Evolutionary conservation across 2,329 filamentous ascomycete species (phyloP).

Genomic region (Cordyceps fumosorosea): DNA sequence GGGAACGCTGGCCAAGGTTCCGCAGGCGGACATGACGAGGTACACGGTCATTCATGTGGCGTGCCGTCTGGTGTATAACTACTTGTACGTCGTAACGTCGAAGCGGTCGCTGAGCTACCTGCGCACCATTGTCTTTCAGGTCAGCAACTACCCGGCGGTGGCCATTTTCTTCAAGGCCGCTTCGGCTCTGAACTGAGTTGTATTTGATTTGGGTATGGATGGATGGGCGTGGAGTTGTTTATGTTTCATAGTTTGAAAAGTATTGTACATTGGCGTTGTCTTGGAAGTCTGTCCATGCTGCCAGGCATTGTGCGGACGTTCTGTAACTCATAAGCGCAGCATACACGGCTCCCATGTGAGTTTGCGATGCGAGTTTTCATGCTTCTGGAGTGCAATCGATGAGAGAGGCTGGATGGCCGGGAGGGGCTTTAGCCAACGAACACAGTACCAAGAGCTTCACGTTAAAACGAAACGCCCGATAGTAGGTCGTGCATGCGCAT

Average conservation of each 20-base stretch:
- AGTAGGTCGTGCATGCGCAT: no score
- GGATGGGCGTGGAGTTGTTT: not conserved
- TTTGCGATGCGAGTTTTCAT: no score
- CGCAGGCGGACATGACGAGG: constrained; percentile 9
- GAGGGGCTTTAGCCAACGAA: no score
- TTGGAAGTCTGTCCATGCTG: no score
- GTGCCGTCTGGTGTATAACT: constrained; percentile 8
- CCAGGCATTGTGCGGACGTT: no score
- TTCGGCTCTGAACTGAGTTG: not conserved
- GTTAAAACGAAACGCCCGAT: no score
- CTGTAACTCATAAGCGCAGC: no score
- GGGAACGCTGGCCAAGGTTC: constrained; percentile 12
- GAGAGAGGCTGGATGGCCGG: no score
- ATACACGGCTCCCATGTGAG: no score
- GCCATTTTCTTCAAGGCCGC: constrained; percentile 14
- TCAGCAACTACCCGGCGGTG: constrained; percentile 13
- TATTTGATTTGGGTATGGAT: not conserved
- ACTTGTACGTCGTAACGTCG: constrained; percentile 10
- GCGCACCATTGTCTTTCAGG: constrained; percentile 12
- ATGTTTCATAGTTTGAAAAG: not conserved
- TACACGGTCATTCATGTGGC: constrained; percentile 13
- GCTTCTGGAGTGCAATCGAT: no score
- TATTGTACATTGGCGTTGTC: no score
- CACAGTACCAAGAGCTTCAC: no score
- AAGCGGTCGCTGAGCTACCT: constrained; percentile 12